Evolutionary conservation across 768 basidiomycete genomes (phyloP).

Genomic region (Boletus edulis): DNA sequence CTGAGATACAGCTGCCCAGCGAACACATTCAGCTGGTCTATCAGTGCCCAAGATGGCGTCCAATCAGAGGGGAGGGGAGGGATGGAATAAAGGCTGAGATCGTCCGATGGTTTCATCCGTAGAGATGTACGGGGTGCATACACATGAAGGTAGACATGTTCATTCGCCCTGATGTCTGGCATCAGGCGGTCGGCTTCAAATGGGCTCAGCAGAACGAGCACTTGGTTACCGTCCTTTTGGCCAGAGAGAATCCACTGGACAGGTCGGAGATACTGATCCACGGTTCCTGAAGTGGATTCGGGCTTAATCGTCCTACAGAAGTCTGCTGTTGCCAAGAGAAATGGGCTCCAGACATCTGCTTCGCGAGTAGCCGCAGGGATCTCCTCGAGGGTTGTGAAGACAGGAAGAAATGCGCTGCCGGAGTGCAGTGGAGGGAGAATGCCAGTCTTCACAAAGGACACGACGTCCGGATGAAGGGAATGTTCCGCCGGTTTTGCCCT

Average conservation of each 20-base stretch:
- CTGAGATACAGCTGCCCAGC: too few relatives aligned
- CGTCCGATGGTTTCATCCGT: constrained; percentile 36
- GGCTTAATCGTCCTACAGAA: constrained; percentile 11
- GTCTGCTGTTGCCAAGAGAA: constrained; percentile 9
- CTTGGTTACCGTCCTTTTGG: not conserved
- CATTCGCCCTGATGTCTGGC: constrained; percentile 33
- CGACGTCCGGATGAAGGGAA: not conserved
- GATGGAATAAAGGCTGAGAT: constrained; percentile 13
- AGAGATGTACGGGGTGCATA: constrained; percentile 37
- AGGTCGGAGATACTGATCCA: constrained; percentile 10
- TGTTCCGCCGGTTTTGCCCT: constrained; percentile 19
- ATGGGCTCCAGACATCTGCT: constrained; percentile 1
- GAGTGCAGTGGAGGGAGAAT: constrained; percentile 1
- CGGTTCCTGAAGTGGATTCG: not conserved
- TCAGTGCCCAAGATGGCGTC: not conserved
- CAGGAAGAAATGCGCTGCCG: too few relatives aligned
- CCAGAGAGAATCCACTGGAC: constrained; percentile 22
- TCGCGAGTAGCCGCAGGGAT: constrained; percentile 13
- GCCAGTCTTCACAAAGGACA: constrained; percentile 29
- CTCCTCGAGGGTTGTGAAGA: constrained; percentile 3
- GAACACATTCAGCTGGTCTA: too few relatives aligned
- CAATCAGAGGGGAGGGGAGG: not conserved
- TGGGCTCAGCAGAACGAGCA: constrained; percentile 22
- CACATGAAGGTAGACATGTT: constrained; percentile 36
- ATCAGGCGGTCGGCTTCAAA: constrained; percentile 35